Evolutionary conservation across 805 yeast species (phyloP), one percentile per base, ranked within the genome.

Genomic region (Dipodascus geniculatus): DNA sequence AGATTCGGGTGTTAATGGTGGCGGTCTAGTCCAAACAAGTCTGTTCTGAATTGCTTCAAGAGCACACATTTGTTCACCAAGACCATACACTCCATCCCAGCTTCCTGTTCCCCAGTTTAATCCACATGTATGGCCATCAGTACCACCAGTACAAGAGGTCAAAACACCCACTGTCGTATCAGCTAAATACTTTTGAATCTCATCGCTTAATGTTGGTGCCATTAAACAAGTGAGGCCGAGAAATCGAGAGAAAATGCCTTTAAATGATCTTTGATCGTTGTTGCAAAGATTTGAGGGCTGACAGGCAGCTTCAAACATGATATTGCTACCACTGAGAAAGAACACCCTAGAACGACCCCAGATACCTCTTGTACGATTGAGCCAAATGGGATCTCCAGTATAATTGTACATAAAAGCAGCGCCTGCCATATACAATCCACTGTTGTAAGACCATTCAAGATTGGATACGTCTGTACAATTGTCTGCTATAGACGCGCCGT

Each of bases 51-150:
- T 73, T 1, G 76, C 74, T 59, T 87, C 95, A 51, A 86, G 69
- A 0, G 95, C 95, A 35, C 79, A 71, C 75, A 85, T 82, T 67
- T 87, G 95, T 68, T 88, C 95, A 51, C 96, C 96, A 42, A 87
- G 74, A 0, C 96, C 96, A 60, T 78, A 86, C 54, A 61, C 64
- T 1, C 76, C 79, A 66, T 87, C 95, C 80, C 84, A 85, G 3
- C 76, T 72, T 35, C 68, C 69, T 14, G 60, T 56, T 14, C 76
- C 65, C 96, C 96, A 87, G 66, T 82, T 72, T 53, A 75, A 66
- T 49, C 96, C 95, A 70, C 96, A 88, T 0, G 96, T 87, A 60
- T 82, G 81, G 6, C 85, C 85, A 65, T 87, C 96, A 1, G 68
- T 51, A 60, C 95, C 95, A 56, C 96, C 96, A 1, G 82, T 71